These are phyloP conservation scores for Diaporthe sp. DNA, from an alignment of 2,329 filamentous ascomycete species.

Conservation along the genomic window DNA sequence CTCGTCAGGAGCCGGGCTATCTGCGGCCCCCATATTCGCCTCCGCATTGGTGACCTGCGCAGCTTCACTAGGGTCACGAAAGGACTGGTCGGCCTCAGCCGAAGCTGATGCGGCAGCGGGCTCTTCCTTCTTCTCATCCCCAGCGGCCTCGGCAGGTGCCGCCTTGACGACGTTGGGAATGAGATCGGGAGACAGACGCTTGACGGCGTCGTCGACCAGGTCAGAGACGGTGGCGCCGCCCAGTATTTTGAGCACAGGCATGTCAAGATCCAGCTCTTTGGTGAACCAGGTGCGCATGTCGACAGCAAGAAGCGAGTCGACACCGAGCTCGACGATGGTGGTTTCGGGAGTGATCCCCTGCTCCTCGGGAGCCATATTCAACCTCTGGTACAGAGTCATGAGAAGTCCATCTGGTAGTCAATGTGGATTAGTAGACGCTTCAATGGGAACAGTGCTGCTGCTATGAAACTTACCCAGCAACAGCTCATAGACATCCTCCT, in stretches of 20 bases:
- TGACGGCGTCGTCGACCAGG: slow-evolving; percentile 27
- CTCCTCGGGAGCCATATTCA: slow-evolving; percentile 38
- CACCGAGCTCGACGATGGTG: slow-evolving; percentile 43
- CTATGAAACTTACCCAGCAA: slow-evolving; percentile 2
- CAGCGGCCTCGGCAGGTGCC: not conserved
- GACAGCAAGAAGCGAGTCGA: slow-evolving; percentile 46
- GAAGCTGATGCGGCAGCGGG: not conserved
- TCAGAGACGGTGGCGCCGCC: slow-evolving; percentile 44
- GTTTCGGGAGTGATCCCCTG: slow-evolving; percentile 38
- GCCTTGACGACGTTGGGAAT: slow-evolving; percentile 17
- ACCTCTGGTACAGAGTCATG: slow-evolving; percentile 34
- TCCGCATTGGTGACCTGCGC: not conserved
- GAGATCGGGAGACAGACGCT: slow-evolving; percentile 25
- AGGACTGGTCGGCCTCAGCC: slow-evolving; percentile 15
- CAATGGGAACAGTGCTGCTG: too few species aligned
- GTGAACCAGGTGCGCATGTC: slow-evolving; percentile 61
- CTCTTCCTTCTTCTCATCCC: not conserved
- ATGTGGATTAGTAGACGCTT: not conserved
- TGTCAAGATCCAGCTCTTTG: slow-evolving; percentile 56
- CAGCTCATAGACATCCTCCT: slow-evolving; percentile 23
- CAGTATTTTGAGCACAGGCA: slow-evolving; percentile 60
- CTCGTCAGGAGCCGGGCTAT: slow-evolving; percentile 2
- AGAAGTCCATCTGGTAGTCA: slow-evolving; percentile 35
- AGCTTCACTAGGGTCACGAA: slow-evolving; percentile 1
- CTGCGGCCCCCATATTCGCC: not conserved